These are phyloP conservation scores for Cymbopogon citratus DNA, from an alignment of 176 grass and related monocot species.

Conservation along the genomic window DNA sequence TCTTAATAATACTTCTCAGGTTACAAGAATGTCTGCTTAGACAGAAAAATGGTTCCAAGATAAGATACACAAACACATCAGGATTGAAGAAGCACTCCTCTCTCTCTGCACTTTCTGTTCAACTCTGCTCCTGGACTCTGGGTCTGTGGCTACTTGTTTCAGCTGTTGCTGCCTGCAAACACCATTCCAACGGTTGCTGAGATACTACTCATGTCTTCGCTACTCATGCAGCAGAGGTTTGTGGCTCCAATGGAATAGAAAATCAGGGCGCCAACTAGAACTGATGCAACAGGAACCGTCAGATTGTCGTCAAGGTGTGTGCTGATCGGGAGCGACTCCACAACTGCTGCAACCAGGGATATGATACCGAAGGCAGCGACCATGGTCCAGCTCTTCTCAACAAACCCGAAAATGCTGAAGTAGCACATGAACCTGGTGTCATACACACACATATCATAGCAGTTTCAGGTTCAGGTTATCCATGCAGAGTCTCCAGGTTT, in stretches of 20 bases:
- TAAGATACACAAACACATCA: not conserved
- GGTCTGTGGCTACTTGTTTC: not conserved
- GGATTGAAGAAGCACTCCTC: not conserved
- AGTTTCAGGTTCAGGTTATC: not conserved
- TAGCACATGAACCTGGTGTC: slow-evolving; percentile 69
- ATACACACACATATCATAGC: not conserved
- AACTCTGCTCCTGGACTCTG: not conserved
- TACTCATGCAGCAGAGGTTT: slow-evolving; percentile 18
- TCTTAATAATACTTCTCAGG: not conserved
- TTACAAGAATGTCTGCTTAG: not conserved
- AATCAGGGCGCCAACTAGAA: slow-evolving; percentile 31
- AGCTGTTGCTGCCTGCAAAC: not conserved
- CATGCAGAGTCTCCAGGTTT: not conserved
- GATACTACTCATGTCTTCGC: not conserved
- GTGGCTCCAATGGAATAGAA: slow-evolving; percentile 25
- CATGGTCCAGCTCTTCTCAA: slow-evolving; percentile 58
- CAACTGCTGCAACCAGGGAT: slow-evolving; percentile 51
- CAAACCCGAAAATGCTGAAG: slow-evolving; percentile 57
- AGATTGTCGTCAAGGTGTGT: slow-evolving; percentile 77
- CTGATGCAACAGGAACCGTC: slow-evolving; percentile 56
- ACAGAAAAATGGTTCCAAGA: not conserved
- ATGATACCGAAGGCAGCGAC: slow-evolving; percentile 31
- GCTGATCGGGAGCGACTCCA: slow-evolving; percentile 74
- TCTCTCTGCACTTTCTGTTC: not conserved
- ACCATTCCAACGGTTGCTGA: not conserved